These are phyloP conservation scores for Hypoxylon sp. DNA, from an alignment of 2,329 filamentous ascomycete species.

Conservation along the genomic window DNA sequence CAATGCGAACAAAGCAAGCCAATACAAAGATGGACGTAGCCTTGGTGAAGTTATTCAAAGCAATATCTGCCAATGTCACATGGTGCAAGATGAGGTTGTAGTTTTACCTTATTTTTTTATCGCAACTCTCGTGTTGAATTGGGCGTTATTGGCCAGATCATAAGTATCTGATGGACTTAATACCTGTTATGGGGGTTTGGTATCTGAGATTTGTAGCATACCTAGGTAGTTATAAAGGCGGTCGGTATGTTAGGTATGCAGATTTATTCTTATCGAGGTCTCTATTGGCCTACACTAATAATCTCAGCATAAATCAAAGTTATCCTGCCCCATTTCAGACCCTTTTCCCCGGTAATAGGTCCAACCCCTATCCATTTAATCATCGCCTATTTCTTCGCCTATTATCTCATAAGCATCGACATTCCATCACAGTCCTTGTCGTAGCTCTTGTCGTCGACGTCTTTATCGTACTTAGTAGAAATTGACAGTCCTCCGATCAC, in stretches of 20 bases:
- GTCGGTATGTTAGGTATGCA: background rate
- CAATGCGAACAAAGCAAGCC: conserved; percentile 14
- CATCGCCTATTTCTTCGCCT: too few species aligned
- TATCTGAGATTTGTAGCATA: background rate
- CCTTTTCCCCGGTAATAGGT: background rate
- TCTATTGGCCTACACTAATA: background rate
- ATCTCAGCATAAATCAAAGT: background rate
- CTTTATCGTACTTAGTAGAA: background rate
- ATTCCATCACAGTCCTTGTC: too few species aligned
- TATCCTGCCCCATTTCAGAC: background rate
- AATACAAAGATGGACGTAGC: background rate
- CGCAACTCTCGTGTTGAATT: background rate
- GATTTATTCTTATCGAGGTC: background rate
- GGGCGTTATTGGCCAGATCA: background rate
- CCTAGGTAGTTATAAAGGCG: background rate
- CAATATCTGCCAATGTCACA: background rate
- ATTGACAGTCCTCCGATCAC: background rate
- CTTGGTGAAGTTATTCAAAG: background rate
- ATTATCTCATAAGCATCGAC: too few species aligned
- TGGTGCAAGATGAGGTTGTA: background rate
- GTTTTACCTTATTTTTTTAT: background rate
- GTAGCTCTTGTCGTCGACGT: too few species aligned
- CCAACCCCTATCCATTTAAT: background rate
- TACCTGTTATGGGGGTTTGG: background rate
- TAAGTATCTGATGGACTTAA: background rate